Conservation (phyloP, 306 rosid genomes). For the Medicago lupulina region DNA sequence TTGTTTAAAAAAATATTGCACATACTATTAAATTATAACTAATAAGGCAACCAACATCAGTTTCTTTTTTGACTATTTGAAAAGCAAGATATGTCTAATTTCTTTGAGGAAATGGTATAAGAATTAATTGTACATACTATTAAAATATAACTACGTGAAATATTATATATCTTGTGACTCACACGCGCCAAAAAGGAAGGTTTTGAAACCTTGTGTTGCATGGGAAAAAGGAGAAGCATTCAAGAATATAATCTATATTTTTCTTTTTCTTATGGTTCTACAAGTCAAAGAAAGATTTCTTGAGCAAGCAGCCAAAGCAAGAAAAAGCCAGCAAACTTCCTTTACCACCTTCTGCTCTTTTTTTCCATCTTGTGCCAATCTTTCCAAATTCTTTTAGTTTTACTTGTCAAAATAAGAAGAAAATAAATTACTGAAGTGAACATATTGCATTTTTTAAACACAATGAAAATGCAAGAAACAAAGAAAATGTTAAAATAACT, state of each 20-base stretch:
- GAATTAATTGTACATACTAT: not conserved
- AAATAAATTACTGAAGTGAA: too few relatives aligned
- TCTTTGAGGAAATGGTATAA: not conserved
- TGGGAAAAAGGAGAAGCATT: slow-evolving; percentile 47
- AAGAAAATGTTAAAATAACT: too few relatives aligned
- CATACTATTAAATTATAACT: not conserved
- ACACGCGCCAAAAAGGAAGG: slow-evolving; percentile 42
- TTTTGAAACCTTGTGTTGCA: slow-evolving; percentile 41
- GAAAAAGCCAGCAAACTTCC: slow-evolving; percentile 64
- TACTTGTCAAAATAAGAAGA: too few relatives aligned
- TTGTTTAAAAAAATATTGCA: too few relatives aligned
- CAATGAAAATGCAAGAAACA: too few relatives aligned
- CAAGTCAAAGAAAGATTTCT: slow-evolving; percentile 91
- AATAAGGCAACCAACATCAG: too few relatives aligned
- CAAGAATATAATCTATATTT: slow-evolving; percentile 48
- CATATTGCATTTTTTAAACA: too few relatives aligned
- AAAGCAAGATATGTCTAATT: too few relatives aligned
- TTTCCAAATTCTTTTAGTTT: slow-evolving; percentile 57
- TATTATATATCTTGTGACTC: slow-evolving; percentile 8
- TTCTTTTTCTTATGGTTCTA: slow-evolving; percentile 45
- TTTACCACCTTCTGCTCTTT: slow-evolving; percentile 49
- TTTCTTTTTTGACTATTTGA: too few relatives aligned
- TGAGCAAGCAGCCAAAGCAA: slow-evolving; percentile 70
- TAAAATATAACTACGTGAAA: not conserved
- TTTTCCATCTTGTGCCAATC: slow-evolving; percentile 46